phyloP scores from a whole-genome alignment of 495 filamentous ascomycete genomes.

The Aspergillus affinis region DNA sequence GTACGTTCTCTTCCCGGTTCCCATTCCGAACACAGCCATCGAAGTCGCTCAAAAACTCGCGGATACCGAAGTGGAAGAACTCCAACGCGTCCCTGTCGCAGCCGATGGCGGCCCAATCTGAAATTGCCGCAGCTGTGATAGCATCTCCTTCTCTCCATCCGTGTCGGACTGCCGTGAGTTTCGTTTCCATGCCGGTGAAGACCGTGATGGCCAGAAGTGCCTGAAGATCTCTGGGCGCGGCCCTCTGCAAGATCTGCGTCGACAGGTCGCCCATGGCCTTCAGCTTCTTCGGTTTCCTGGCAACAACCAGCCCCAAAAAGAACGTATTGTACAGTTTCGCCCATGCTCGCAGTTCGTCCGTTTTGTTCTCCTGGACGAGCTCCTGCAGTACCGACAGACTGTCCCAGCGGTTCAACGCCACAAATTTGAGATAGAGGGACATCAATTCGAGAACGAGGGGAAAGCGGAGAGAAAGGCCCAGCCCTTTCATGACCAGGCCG shows the following conservation, averaged over 20 bases:
- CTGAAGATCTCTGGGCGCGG: constrained; percentile 23
- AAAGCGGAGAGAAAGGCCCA: constrained; percentile 23
- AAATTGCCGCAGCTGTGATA: constrained; percentile 25
- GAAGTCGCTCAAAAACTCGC: constrained; percentile 30
- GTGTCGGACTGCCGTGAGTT: constrained; percentile 24
- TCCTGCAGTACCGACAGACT: constrained; percentile 32
- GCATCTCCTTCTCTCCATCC: constrained; percentile 30
- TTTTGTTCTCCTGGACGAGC: constrained; percentile 29
- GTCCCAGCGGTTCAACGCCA: constrained; percentile 26
- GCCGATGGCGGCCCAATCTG: constrained; percentile 25
- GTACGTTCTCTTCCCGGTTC: constrained; percentile 27
- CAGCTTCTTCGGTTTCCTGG: constrained; percentile 22
- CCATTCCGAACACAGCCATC: constrained; percentile 27
- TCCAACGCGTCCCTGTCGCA: constrained; percentile 27
- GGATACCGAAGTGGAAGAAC: constrained; percentile 26
- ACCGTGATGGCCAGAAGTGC: constrained; percentile 25
- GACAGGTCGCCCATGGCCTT: constrained; percentile 24
- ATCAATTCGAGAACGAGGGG: constrained; percentile 24
- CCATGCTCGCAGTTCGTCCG: constrained; percentile 27
- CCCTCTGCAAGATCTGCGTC: constrained; percentile 24
- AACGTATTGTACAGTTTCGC: constrained; percentile 23
- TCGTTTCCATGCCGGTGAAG: constrained; percentile 22
- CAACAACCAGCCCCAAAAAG: constrained; percentile 19
- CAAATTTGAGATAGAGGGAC: constrained; percentile 25
- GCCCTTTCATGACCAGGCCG: constrained; percentile 23